Percentiles rank a stretch among this genome's conserved stretches.
Conservation (phyloP, 208 protist species). For the Acanthamoeba pearcei region DNA sequence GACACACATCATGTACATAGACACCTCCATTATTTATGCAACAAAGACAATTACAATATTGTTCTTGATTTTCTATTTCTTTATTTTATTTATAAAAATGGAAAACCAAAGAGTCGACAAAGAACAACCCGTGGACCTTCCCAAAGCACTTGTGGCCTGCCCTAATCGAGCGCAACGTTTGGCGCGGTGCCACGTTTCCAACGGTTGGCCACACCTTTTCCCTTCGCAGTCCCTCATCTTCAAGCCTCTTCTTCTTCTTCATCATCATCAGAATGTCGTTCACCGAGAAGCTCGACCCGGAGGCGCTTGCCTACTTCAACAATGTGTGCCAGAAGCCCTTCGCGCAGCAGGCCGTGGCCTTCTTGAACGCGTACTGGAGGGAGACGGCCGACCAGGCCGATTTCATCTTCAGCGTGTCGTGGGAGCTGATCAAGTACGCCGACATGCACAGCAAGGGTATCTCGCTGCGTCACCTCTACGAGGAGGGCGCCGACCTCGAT, state of each 20-base stretch:
- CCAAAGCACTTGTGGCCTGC: too few species aligned
- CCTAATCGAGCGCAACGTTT: too few species aligned
- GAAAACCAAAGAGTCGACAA: too few species aligned
- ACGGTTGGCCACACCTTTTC: too few species aligned
- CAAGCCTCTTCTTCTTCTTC: too few species aligned
- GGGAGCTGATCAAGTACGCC: slow-evolving; percentile 83
- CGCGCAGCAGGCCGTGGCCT: slow-evolving; percentile 83
- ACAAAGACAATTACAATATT: background rate
- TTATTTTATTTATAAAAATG: too few species aligned
- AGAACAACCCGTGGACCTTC: too few species aligned
- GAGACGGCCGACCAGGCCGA: slow-evolving; percentile 80
- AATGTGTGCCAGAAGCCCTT: slow-evolving; percentile 76
- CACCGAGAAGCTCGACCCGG: slow-evolving; percentile 80
- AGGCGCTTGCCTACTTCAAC: slow-evolving; percentile 81
- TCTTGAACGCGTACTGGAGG: slow-evolving; percentile 85
- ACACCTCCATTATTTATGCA: background rate
- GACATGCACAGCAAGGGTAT: slow-evolving; percentile 86
- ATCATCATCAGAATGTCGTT: slow-evolving; percentile 47
- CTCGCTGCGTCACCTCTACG: slow-evolving; percentile 81
- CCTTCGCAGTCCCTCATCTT: too few species aligned
- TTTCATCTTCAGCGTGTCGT: slow-evolving; percentile 82
- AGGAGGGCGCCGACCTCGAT: slow-evolving; percentile 83
- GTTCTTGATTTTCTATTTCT: background rate
- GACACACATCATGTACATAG: background rate
- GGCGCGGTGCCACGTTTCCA: too few species aligned